These are phyloP conservation scores for Candida tetrigidarum DNA, from an alignment of 1,139 yeast species.

Conservation along the genomic window DNA sequence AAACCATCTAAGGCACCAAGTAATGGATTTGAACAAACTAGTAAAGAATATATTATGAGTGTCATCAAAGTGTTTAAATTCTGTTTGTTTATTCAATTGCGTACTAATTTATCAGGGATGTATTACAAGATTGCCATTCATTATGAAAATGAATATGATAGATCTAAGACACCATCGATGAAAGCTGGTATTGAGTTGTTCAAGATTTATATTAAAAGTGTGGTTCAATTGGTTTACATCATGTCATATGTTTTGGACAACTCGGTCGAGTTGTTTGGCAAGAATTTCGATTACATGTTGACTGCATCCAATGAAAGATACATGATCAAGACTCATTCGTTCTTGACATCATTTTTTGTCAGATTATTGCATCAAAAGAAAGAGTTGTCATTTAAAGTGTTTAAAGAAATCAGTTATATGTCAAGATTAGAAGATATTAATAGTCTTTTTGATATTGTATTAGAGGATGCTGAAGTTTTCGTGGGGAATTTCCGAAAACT, in stretches of 20 bases:
- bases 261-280: conserved; percentile 48
- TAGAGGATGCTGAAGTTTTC: conserved; percentile 48
- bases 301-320: conserved; percentile 46
- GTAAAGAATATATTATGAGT: conserved; percentile 26
- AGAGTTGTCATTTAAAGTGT: conserved; percentile 30
- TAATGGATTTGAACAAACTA: conserved; percentile 20
- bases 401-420: conserved; percentile 25
- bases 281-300: conserved; percentile 42
- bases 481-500: conserved; percentile 48
- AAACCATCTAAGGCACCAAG: conserved; percentile 31
- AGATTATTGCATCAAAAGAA: conserved; percentile 46
- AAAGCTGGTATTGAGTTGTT: conserved; percentile 49
- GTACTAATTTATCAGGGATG: conserved; percentile 49
- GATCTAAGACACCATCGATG: conserved; percentile 24
- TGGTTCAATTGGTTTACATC: conserved; percentile 48
- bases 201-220: conserved; percentile 47
- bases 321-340: conserved; percentile 49
- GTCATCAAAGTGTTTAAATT: conserved; percentile 40
- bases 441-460: conserved; percentile 36
- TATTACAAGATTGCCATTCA: conserved; percentile 49
- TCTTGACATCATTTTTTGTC: conserved; percentile 45
- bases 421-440: conserved; percentile 41
- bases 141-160: conserved; percentile 40
- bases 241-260: conserved; percentile 51
- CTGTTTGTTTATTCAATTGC: conserved; percentile 38